Base-by-base conservation (phyloP, 2,329 filamentous ascomycete species). In the Colletotrichum spinosum region DNA sequence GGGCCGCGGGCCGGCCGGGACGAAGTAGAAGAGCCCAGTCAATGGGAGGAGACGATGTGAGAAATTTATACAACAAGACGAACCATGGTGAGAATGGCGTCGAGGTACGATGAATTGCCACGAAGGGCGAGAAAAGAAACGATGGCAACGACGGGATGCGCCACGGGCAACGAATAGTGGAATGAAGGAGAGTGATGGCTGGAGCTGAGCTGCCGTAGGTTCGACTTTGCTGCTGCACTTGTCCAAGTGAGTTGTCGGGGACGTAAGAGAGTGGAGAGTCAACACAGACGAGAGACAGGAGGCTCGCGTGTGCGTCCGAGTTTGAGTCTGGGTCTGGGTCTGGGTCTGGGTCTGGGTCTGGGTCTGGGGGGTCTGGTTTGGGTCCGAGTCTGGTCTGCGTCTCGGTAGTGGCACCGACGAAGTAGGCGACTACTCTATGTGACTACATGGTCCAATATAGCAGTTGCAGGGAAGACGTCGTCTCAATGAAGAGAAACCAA, bases 11-110 rank as follows among this genome's bases (percentile, higher is more conserved):
- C 71, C 68, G 67, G 72, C 71, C 70, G 71, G 69, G 65, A 60
- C 68, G 71, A 70, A 77, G 75, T 64, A 68, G 72, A 76, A 72
- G 74, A 72, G 71, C 80, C 81, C 81, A 84, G 69, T 84, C 81
- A 83, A 83, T 83, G 82, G 81, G 79, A 70, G 68, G 68, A 69
- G 38, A 41, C 39, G 13, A 69, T 67, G 62, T 71, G 72, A 65
- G 73, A 72, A 72, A 73, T 71, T 72, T 73, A 72, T 75, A 69
- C 69, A 71, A 70, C 35, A 37, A 56, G 55, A 58, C 39, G 53
- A 67, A 67, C 53, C 66, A 68, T 68, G 42, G 41, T 67, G 62
- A 45, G 42, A 60, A 58, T 52, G 49, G 55, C 33, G n/a, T 60
- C 42, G 35, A 62, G 68, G 50, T 67, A 73, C 72, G 72, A 65